Evolutionary conservation across 345 rosid genomes (phyloP), one percentile per base, ranked within the genome.

Genomic region (Eucalyptus pumila): DNA sequence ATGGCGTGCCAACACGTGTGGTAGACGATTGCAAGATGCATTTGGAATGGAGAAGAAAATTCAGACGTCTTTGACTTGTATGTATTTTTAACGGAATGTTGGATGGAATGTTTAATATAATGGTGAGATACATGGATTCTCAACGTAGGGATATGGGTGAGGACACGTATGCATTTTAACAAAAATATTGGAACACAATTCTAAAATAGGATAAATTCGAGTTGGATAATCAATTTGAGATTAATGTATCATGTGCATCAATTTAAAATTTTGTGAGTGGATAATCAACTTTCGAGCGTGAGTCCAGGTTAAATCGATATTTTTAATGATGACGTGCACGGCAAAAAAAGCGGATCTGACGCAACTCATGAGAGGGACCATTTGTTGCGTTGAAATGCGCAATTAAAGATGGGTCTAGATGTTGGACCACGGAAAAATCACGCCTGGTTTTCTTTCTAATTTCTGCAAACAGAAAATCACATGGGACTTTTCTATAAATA

Each of bases 121-220:
- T 30, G 72, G 19, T 14, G 4, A n/a, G 76, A n/a, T 4, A 1
- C 40, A 2, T 67, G 40, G 21, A n/a, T 65, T 65, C 19, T 14
- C 2, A 21, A 2, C 3, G 3, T 15, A 65, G 5, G 5, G 10
- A 7, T 14, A 14, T 14, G 10, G n/a, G 76, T 2, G 3, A 65
- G 17, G 37, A 65, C 5, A n/a, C 9, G 2, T 30, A 4, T 14
- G 76, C 15, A 65, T 65, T n/a, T 15, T 65, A 65, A 65, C 2
- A 14, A 62, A 65, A 14, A n/a, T n/a, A 65, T n/a, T n/a, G 37
- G 6, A 7, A n/a, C 19, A 9, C 1, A 65, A 65, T n/a, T 32
- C 6, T n/a, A 65, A n/a, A 13, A 30, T 65, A n/a, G 3, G 14
- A 4, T 5, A 26, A 60, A 27, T 60, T 11, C 9, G 11, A 17